Base-by-base conservation (phyloP, 1,139 yeast genomes). In the Yamadazyma jaroonii region DNA sequence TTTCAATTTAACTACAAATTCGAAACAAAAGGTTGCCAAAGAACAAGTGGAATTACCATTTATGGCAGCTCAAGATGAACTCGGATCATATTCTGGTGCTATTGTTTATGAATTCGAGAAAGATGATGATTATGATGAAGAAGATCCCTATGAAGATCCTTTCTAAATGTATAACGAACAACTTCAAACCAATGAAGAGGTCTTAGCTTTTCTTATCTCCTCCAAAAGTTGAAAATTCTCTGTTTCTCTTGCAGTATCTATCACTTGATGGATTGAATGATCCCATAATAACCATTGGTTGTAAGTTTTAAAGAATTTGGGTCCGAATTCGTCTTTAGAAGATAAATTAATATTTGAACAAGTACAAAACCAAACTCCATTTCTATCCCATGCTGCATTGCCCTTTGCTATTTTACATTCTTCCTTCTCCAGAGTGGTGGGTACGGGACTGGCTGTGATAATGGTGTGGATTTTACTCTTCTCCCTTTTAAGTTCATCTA, bases 61-160 rank as follows among this genome's bases (percentile, higher is more conserved):
- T 56, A 64, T 90, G 67, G 86, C 85, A 50, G 97, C 97, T 0
- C 97, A 90, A 56, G 70, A 75, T 36, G 72, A 75, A 21, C 68
- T 84, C 42, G 94, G 89, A 3, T 87, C 92, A 22, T 54, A 62
- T 15, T 95, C 96, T 28, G 78, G 78, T 9, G 97, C 98, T 1
- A 90, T 92, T 51, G 95, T 92, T 9, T 92, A 90, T 55, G 94
- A 90, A 55, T 90, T 81, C 55, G 95, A 86, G 52, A 77, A 77
- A 50, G 84, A 79, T 47, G 84, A 90, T 57, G 97, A 90, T 56
- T 90, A 89, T 50, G 97, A 92, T 55, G 97, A 92, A 59, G 97
- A 92, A 49, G 98, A 92, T 59, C 97, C 97, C 0, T 90, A 83
- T 52, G 98, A 92, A 56, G 97, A 92, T 54, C 97, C 97, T 4